A percentile compares a stretch with the other conserved stretches of the same genome.
phyloP scores from a whole-genome alignment of 768 basidiomycete genomes.

The Lanmaoa rubissima region DNA sequence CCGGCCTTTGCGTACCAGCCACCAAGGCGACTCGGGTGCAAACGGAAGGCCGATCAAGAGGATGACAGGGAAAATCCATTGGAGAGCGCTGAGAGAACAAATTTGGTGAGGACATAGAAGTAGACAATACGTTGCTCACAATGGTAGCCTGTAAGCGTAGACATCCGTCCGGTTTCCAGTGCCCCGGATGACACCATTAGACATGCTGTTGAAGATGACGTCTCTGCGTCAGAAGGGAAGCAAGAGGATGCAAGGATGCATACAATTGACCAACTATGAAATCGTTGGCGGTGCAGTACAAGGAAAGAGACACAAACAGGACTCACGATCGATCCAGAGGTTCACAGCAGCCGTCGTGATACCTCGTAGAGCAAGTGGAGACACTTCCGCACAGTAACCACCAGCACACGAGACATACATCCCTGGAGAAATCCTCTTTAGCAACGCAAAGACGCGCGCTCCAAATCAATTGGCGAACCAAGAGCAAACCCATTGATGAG shows the following conservation, averaged over 20 bases:
- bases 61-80: constrained; percentile 34
- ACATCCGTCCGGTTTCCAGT: constrained; percentile 20
- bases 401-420: constrained; percentile 27
- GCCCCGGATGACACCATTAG: constrained; percentile 25
- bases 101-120: not conserved
- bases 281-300: not conserved
- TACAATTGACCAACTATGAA: constrained; percentile 25
- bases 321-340: constrained; percentile 27
- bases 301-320: not conserved
- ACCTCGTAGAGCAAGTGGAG: constrained; percentile 27
- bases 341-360: constrained; percentile 26
- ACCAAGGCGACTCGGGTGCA: constrained; percentile 35
- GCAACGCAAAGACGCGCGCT: not conserved
- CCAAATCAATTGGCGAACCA: constrained; percentile 4
- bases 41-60: constrained; percentile 31
- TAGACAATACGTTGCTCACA: constrained; percentile 12
- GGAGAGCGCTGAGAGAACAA: constrained; percentile 21
- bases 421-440: constrained; percentile 3
- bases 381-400: constrained; percentile 29
- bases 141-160: constrained; percentile 28
- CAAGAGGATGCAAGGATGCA: not conserved
- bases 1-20: constrained; percentile 33
- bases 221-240: not conserved
- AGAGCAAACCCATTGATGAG: constrained; percentile 28
- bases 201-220: constrained; percentile 12